Evolutionary conservation across 106 monocot species (phyloP).

Genomic region (Allium fistulosum): DNA sequence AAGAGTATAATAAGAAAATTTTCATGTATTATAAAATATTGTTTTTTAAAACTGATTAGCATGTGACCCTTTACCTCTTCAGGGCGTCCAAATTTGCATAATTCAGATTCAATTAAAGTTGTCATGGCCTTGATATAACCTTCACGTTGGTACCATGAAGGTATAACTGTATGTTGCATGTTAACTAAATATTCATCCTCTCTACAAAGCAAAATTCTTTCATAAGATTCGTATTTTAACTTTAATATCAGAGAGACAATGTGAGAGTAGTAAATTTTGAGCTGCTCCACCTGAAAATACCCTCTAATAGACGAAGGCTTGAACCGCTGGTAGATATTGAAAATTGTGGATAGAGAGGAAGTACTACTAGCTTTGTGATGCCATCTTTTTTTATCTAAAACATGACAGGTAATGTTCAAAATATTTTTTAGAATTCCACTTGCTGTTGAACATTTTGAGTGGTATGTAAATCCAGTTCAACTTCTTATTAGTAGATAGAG

Average conservation of each 20-base stretch:
- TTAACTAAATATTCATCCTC: conserved; percentile 97
- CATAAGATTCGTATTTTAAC: conserved; percentile 5
- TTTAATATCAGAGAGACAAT: too few species aligned
- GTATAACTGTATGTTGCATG: conserved; percentile 95
- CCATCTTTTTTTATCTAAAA: conserved; percentile 88
- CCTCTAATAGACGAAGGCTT: conserved; percentile 90
- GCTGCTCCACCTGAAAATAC: conserved; percentile 79
- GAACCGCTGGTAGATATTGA: conserved; percentile 99
- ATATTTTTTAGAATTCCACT: background rate
- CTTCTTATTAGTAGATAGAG: background rate
- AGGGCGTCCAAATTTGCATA: conserved; percentile 58
- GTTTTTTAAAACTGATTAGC: too few species aligned
- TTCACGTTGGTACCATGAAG: conserved; percentile 93
- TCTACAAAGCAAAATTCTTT: conserved; percentile 35
- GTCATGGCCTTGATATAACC: conserved; percentile 89
- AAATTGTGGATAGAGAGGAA: conserved; percentile 97
- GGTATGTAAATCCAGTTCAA: too few species aligned
- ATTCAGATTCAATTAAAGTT: conserved; percentile 66
- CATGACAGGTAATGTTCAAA: background rate
- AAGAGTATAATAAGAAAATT: background rate
- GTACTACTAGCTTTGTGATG: conserved; percentile 97
- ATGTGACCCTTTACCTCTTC: conserved; percentile 32
- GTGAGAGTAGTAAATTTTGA: background rate
- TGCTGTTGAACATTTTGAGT: background rate
- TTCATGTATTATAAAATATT: too few species aligned